Evolutionary conservation across 192 early-diverging fungal genomes (phyloP).

Genomic region (Coemansia sp.): DNA sequence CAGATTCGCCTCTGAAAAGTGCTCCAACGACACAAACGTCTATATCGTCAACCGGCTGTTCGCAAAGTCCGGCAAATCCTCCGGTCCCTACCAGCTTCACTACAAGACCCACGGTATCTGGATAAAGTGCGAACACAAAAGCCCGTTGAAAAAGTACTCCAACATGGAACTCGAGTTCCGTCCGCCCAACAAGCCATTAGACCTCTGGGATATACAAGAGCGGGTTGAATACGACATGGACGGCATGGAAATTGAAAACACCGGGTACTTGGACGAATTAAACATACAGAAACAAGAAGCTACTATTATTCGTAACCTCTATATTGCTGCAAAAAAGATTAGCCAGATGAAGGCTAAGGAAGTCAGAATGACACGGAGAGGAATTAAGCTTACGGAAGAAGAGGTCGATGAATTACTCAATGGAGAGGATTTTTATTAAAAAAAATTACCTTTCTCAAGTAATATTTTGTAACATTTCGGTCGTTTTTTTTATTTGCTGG

Average conservation of each 20-base stretch:
- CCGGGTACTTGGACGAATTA: background rate
- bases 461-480: background rate
- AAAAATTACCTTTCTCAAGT: background rate
- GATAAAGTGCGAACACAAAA: background rate
- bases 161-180: slow-evolving; percentile 5
- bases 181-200: background rate
- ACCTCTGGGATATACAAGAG: too few species aligned
- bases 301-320: background rate
- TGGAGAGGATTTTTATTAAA: background rate
- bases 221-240: background rate
- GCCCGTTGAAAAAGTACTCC: background rate
- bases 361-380: background rate
- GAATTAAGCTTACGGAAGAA: background rate
- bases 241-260: background rate
- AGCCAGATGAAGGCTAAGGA: background rate
- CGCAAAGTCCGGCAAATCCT: background rate
- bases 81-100: background rate
- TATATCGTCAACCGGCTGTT: background rate
- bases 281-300: background rate
- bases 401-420: background rate
- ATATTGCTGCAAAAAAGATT: background rate
- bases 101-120: background rate
- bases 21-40: background rate
- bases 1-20: background rate
- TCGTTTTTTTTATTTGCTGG: too few species aligned